Evolutionary conservation across 2,329 filamentous ascomycete species (phyloP), one percentile per base, ranked within the genome.

Genomic region (Neospermospora avenae): DNA sequence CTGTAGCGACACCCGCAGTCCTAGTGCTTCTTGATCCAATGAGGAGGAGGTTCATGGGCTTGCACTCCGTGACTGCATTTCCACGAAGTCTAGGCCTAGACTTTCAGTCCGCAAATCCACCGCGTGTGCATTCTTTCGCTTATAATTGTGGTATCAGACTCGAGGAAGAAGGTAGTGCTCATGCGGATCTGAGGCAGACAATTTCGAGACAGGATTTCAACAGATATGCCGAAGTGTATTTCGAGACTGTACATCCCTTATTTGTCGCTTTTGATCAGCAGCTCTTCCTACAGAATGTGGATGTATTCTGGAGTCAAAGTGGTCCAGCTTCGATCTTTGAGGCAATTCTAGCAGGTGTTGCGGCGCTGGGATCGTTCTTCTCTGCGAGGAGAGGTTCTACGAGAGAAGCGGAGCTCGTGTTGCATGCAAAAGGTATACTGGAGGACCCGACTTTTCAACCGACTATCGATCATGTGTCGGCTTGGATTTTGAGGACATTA

Each of bases 41-140:
- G 14, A 74, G 73, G 58, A 65, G 66, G 28, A 63, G 72, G 18
- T 73, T 71, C 51, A 66, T 72, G 52, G 67, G 69, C 3, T 62
- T 65, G 16, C 67, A 72, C 41, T 71, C 70, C 5, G 64, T 68
- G 4, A 66, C 71, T 48, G 71, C 70, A 6, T 73, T 74, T 34
- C 70, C 73, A 1, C 65, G 70, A 34, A 67, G 61, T 48, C 64
- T 74, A 4, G 71, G 71, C 5, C 45, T 71, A 22, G 69, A 71
- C 49, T 54, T 74, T 31, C 69, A 73, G 51, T 69, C 71, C 4
- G 60, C 68, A 1, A 71, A 72, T 20, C 70, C 72, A 22, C 72
- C 73, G 2, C 67, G 67, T 20, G 62, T 74, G 24, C 73, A 75
- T 57, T 73, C 73, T 1, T 75, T 74, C 58, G 73, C 68, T 11